A percentile compares a stretch with the other conserved stretches of the same genome.
Conservation (phyloP, 176 grass and related monocot genomes). For the Oryza punctata region DNA sequence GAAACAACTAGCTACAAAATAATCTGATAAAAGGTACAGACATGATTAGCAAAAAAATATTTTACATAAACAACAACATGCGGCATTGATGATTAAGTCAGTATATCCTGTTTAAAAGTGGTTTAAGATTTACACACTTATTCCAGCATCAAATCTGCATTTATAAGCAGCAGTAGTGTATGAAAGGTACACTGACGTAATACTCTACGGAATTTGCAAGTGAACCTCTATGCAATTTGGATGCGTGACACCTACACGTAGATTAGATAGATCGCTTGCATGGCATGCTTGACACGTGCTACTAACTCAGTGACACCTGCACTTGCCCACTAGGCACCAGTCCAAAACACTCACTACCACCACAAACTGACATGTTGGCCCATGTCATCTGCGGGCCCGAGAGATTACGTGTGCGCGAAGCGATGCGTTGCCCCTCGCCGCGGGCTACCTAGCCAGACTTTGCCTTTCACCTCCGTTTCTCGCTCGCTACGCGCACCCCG, state of each 20-base stretch:
- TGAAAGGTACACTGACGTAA: no score
- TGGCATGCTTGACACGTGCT: neutral
- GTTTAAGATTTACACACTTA: no score
- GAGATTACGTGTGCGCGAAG: constrained; percentile 36
- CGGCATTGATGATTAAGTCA: no score
- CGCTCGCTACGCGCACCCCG: constrained; percentile 14
- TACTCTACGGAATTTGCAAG: no score
- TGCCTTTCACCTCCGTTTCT: neutral
- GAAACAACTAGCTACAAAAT: neutral
- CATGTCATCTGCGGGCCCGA: neutral
- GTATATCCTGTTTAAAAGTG: no score
- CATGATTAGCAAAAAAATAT: no score
- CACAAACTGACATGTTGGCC: neutral
- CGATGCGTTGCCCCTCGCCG: constrained; percentile 25
- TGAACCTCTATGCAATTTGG: no score
- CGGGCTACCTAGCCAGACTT: neutral
- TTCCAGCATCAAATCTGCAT: no score
- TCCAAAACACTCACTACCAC: neutral
- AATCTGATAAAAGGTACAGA: no score
- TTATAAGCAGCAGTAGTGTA: no score
- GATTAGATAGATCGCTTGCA: constrained; percentile 5
- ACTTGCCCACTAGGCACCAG: neutral
- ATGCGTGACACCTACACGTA: neutral
- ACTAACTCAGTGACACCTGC: neutral
- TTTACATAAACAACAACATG: no score